Percentiles rank a stretch among this genome's conserved stretches.
Conservation (phyloP, 345 rosid genomes). For the Erysimum cheiranthoides region DNA sequence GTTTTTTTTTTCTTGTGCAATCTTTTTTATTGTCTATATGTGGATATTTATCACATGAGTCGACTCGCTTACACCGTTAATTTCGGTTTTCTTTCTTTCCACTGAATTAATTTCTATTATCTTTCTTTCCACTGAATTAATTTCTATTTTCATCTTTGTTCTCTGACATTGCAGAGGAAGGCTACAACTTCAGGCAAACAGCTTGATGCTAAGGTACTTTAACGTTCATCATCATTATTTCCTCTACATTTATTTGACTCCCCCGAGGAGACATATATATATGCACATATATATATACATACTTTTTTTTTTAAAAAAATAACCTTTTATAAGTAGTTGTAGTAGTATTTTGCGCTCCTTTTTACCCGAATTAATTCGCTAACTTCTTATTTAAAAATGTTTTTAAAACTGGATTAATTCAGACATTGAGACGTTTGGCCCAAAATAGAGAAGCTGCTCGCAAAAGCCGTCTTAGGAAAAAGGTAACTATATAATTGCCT, state of each 20-base stretch:
- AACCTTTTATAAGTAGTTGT: neutral
- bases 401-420: constrained; percentile 35
- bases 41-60: constrained; percentile 19
- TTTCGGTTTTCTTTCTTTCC: constrained; percentile 22
- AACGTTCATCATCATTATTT: constrained; percentile 20
- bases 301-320: neutral
- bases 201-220: constrained; percentile 88
- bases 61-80: constrained; percentile 11
- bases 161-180: constrained; percentile 70
- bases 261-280: constrained; percentile 30
- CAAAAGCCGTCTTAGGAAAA: constrained; percentile 96
- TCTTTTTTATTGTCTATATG: neutral
- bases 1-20: no score
- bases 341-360: neutral
- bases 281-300: neutral
- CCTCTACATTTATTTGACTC: neutral
- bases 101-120: constrained; percentile 30
- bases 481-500: constrained; percentile 52
- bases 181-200: constrained; percentile 81
- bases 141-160: constrained; percentile 33
- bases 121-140: constrained; percentile 16
- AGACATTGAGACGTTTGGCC: constrained; percentile 97
- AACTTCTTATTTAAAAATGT: constrained; percentile 24
- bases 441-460: constrained; percentile 99
- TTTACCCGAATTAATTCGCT: neutral